These are phyloP conservation scores for Chaetomium sp. DNA, from an alignment of 2,329 filamentous ascomycete genomes.

Conservation along the genomic window DNA sequence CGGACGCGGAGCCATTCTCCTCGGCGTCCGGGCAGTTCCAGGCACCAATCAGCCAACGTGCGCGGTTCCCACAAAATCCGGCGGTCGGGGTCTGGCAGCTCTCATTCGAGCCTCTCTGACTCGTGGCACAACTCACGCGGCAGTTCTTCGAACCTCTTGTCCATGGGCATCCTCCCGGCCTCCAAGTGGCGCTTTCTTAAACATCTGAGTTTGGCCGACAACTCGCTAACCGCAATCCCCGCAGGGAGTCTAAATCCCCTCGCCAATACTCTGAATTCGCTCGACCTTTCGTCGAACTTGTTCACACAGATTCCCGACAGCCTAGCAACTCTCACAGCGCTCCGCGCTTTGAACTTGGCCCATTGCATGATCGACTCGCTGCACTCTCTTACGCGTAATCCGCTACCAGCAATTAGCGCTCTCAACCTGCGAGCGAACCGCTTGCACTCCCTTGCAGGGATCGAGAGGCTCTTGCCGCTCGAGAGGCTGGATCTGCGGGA, in stretches of 20 bases:
- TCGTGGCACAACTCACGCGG: constrained; percentile 66
- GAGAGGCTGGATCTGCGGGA: constrained; percentile 90
- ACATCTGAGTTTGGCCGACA: constrained; percentile 89
- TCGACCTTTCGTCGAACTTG: constrained; percentile 90
- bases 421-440: constrained; percentile 90
- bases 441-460: constrained; percentile 80
- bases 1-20: constrained; percentile 80
- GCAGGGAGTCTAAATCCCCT: constrained; percentile 76
- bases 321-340: constrained; percentile 77
- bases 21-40: constrained; percentile 71
- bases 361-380: constrained; percentile 98
- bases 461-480: constrained; percentile 84
- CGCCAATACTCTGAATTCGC: constrained; percentile 83
- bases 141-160: constrained; percentile 77
- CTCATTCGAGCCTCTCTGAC: constrained; percentile 75
- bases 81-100: constrained; percentile 89
- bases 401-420: constrained; percentile 89
- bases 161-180: constrained; percentile 70
- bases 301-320: constrained; percentile 95
- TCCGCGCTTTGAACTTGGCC: constrained; percentile 91
- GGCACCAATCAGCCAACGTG: constrained; percentile 68
- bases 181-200: constrained; percentile 95
- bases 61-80: constrained; percentile 74
- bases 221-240: constrained; percentile 79
- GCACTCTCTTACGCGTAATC: constrained; percentile 80